Conservation (phyloP, 345 rosid genomes). For the Eucalyptus regnans region DNA sequence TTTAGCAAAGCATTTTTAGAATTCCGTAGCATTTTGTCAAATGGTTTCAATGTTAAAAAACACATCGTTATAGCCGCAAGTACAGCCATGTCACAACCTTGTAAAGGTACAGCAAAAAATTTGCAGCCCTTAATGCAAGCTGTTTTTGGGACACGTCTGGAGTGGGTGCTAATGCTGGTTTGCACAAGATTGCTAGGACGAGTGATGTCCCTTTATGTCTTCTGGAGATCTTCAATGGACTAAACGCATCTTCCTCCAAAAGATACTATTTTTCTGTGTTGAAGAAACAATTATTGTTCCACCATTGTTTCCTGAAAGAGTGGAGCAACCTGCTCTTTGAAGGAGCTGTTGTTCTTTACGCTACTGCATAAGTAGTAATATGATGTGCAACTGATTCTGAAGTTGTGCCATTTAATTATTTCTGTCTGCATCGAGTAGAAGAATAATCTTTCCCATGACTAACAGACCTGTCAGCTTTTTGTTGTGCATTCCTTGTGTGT, state of each 20-base stretch:
- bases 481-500: neutral
- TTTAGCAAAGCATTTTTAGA: neutral
- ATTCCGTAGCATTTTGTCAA: neutral
- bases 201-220: neutral
- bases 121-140: neutral
- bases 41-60: neutral
- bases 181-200: neutral
- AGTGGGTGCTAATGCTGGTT: neutral
- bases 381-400: neutral
- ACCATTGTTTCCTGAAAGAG: neutral
- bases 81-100: neutral
- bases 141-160: neutral
- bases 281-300: neutral
- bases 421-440: neutral
- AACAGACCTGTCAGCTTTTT: neutral
- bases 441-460: neutral
- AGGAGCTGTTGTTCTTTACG: neutral
- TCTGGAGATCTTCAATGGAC: neutral
- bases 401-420: neutral
- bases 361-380: neutral
- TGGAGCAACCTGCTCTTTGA: neutral
- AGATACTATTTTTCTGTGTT: neutral
- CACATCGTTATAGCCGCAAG: neutral
- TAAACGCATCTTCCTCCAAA: neutral
- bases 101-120: neutral